Base-by-base conservation (phyloP, 331 rosid genomes). In the Malus hybrid region DNA sequence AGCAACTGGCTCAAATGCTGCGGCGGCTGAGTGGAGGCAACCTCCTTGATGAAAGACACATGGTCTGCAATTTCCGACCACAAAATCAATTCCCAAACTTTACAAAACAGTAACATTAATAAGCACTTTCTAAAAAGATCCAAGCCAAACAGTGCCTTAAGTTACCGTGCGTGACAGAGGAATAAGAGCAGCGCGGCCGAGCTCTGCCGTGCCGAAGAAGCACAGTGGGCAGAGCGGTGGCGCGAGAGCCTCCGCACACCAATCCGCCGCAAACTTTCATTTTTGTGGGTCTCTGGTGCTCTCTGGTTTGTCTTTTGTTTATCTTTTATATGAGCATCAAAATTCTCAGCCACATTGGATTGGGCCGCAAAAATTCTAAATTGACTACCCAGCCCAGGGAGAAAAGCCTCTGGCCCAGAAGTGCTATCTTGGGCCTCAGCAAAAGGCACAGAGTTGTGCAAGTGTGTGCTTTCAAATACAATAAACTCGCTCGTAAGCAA, bases 231-330 rank as follows among this genome's bases (percentile, higher is more conserved):
- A 84, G 84, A 55, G 79, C 86, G 86, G 81, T 80, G 86, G 88
- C 80, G 69, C 92, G 86, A 78, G 97, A 75, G 44, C 91, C 87
- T 31, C 90, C 96, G 77, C 61, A 86, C 80, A 93, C 80, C 72
- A 90, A 86, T 67, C 90, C 92, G 77, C 93, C 93, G 52, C 95
- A 86, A 34, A 85, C 11, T 87, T 86, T 86, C 97, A 93, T 91
- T 82, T 55, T 50, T 36, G 18, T 36, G 19, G 15, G 79, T 46
- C 20, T 70, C 71, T 34, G 72, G n/a, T 67, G 28, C 54, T 77
- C 52, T 75, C 78, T 57, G 61, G 6, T 69, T 70, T 42, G 24
- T 57, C 27, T 34, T 19, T 11, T 7, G 33, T 67, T 28, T 66
- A 81, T 77, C 78, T 56, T 65, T 42, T 32, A 20, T 4, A 19